Evolutionary conservation across 345 rosid species (phyloP), one percentile per base, ranked within the genome.

Genomic region (Trapa bicornis): DNA sequence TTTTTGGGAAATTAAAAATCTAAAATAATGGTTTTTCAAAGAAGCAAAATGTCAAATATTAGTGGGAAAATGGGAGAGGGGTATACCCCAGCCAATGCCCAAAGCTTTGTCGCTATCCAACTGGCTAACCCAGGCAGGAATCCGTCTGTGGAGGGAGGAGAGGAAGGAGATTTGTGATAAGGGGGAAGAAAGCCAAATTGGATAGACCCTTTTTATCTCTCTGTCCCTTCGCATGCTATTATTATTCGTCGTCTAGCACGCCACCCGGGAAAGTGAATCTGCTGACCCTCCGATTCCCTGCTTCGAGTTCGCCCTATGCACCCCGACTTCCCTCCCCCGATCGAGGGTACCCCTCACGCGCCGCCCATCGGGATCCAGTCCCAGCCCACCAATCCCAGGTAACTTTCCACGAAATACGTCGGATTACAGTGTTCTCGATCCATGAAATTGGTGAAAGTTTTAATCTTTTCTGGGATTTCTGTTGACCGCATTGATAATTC

Each of bases 341-440:
- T 17, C 60, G 8, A 17, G 60, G 10, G 60, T 33, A 38, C 32
- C 38, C 63, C 37, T 58, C 63, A 58, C 37, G 63, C 38, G 63
- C 63, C 63, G 37, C 63, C 63, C 37, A 14, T 32, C 38, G 63
- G 63, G 38, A 29, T 38, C 37, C 63, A 5, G 37, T 9, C 63
- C 63, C 63, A 58, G 15, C 63, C 63, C 37, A 58, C 63, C 37
- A 58, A 35, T 13, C 37, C 63, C 63, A 58, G 63, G 63, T 58
- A 1, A 1, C 35, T 56, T 22, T 22, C 36, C 56, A 14, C 22
- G 0, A 41, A 0, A 4, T 35, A 13, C 7, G 63, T 15, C 63
- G 29, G 63, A 15, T 32, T 58, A 15, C 35, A 4, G 63, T 9
- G 62, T 32, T 33, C 37, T 58, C 12, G 63, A 32, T 58, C 14